Evolutionary conservation across 2,329 filamentous ascomycete species (phyloP).

Genomic region (Calonectria leucothoes): DNA sequence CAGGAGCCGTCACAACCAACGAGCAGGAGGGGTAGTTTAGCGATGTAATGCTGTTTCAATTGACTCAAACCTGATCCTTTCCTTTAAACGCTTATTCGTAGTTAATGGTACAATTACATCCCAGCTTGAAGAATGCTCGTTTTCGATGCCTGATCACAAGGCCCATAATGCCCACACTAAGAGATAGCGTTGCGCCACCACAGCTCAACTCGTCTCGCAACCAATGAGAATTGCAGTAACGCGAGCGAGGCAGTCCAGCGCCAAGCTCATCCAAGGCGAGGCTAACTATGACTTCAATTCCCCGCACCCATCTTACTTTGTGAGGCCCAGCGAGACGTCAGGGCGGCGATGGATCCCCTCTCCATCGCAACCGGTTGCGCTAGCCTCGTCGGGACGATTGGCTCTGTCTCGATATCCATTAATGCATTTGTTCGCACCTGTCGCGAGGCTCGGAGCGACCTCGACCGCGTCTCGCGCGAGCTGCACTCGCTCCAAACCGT

Average conservation of each 20-base stretch:
- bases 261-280: neutral
- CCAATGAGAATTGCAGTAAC: too few species aligned
- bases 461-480: constrained; percentile 28
- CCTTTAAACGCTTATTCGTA: too few species aligned
- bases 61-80: too few species aligned
- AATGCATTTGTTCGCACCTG: constrained; percentile 23
- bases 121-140: too few species aligned
- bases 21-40: too few species aligned
- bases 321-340: neutral
- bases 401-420: neutral
- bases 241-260: too few species aligned
- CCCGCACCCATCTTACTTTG: neutral
- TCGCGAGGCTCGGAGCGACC: constrained; percentile 26
- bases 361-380: neutral
- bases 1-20: too few species aligned
- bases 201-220: too few species aligned
- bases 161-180: neutral
- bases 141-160: too few species aligned
- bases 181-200: neutral
- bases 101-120: too few species aligned
- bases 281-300: neutral
- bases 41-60: too few species aligned
- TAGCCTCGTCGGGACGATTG: neutral
- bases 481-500: constrained; percentile 23
- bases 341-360: neutral